Conservation (phyloP, 371 early-diverging fungal species). For the Vairimorpha ceranae region DNA sequence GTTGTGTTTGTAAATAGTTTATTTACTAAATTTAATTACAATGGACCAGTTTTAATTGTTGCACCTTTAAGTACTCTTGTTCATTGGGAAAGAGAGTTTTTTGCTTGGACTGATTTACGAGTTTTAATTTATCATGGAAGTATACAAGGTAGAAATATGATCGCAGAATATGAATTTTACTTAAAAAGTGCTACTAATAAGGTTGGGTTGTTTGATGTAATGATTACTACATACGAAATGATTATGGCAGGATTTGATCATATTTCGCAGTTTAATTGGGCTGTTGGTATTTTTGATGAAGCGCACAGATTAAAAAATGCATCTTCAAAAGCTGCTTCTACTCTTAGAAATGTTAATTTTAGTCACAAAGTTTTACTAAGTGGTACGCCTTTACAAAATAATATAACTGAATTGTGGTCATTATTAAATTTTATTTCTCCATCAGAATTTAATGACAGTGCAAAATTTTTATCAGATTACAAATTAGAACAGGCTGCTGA, state of each 20-base stretch:
- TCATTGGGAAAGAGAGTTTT: conserved; percentile 90
- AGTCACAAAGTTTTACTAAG: conserved; percentile 84
- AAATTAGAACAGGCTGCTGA: conserved; percentile 78
- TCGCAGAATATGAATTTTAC: conserved; percentile 69
- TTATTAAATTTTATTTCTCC: conserved; percentile 92
- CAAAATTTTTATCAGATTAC: conserved; percentile 93
- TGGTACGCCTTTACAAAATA: conserved; percentile 97
- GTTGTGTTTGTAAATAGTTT: conserved; percentile 80
- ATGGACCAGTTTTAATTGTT: conserved; percentile 79
- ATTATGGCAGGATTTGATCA: conserved; percentile 76
- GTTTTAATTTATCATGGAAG: conserved; percentile 82
- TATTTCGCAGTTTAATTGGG: conserved; percentile 77
- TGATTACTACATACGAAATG: conserved; percentile 94
- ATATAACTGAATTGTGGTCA: conserved; percentile 94
- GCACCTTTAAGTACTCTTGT: conserved; percentile 91
- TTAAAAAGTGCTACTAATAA: conserved; percentile 68
- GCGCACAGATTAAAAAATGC: conserved; percentile 98
- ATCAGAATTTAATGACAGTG: conserved; percentile 77
- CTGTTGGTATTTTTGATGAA: conserved; percentile 91
- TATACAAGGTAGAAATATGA: conserved; percentile 69
- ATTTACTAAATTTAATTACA: conserved; percentile 72
- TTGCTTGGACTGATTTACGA: conserved; percentile 80
- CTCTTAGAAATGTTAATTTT: conserved; percentile 75
- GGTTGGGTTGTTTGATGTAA: conserved; percentile 75
- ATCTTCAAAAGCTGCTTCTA: conserved; percentile 79